Evolutionary conservation across 129 eudicot genomes (phyloP).

Genomic region (Lactuca sativa): DNA sequence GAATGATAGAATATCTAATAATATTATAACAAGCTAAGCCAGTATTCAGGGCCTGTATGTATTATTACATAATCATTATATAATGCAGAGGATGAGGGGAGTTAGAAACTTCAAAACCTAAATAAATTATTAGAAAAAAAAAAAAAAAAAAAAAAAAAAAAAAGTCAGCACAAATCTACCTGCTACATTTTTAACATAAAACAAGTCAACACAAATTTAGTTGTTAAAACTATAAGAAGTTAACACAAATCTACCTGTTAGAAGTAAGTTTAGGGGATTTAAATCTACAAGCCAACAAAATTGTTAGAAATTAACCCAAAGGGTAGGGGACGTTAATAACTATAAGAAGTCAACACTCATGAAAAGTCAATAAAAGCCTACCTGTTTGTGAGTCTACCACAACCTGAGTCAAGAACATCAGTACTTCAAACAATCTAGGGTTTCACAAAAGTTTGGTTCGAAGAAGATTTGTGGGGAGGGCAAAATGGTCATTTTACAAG

Average conservation of each 20-base stretch:
- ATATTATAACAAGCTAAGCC: not conserved
- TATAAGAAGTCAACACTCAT: slow-evolving; percentile 7
- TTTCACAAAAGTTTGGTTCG: not conserved
- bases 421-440: not conserved
- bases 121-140: too few relatives aligned
- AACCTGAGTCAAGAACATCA: slow-evolving; percentile 23
- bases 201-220: slow-evolving; percentile 6
- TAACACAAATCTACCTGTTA: slow-evolving; percentile 19
- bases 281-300: not conserved
- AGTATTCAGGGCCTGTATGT: not conserved
- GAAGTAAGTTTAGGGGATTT: not conserved
- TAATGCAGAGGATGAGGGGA: slow-evolving; percentile 4
- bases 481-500: slow-evolving; percentile 4
- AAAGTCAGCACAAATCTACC: not conserved
- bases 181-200: not conserved
- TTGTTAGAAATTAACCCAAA: slow-evolving; percentile 10
- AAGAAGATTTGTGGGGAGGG: not conserved
- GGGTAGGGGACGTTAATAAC: not conserved
- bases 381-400: slow-evolving; percentile 12
- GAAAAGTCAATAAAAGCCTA: slow-evolving; percentile 4
- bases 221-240: slow-evolving; percentile 17
- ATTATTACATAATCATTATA: slow-evolving; percentile 17
- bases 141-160: not conserved
- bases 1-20: not conserved
- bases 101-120: not conserved